Conservation (phyloP, 495 filamentous ascomycete genomes). For the Coniosporium apollinis region DNA sequence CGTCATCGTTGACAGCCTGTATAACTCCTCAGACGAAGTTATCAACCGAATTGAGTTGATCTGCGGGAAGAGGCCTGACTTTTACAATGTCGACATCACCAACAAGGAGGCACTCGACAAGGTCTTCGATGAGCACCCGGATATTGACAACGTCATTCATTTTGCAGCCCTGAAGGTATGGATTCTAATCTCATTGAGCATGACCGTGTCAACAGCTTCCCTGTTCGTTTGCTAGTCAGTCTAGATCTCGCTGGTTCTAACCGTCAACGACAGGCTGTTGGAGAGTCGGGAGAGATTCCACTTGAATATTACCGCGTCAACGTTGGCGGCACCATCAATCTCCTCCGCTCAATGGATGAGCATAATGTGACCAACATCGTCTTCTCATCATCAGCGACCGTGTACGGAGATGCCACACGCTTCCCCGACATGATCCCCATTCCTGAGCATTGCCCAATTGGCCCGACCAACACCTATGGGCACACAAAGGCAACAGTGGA, state of each 20-base stretch:
- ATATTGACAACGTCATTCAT: conserved; percentile 95
- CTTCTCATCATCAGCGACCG: conserved; percentile 90
- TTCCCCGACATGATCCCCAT: conserved; percentile 98
- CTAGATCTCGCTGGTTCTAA: conserved; percentile 1
- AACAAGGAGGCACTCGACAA: conserved; percentile 67
- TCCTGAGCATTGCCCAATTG: conserved; percentile 88
- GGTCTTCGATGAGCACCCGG: conserved; percentile 75
- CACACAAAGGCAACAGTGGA: conserved; percentile 89
- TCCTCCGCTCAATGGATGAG: conserved; percentile 72
- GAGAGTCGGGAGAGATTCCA: conserved; percentile 87
- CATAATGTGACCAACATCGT: conserved; percentile 92
- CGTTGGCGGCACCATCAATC: conserved; percentile 79
- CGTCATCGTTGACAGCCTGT: conserved; percentile 85
- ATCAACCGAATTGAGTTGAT: conserved; percentile 89
- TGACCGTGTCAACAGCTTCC: no score
- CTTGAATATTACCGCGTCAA: conserved; percentile 97
- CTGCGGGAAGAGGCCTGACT: conserved; percentile 71
- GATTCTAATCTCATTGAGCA: conserved; percentile 2
- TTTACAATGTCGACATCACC: conserved; percentile 77
- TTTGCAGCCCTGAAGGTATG: conserved; percentile 92
- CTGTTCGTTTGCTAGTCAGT: no score
- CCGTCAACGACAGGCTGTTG: conserved; percentile 51
- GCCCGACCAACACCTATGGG: conserved; percentile 93
- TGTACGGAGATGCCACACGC: conserved; percentile 95
- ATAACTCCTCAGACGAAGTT: conserved; percentile 83